Percentiles rank a stretch among this genome's conserved stretches.
phyloP scores from a whole-genome alignment of 352 stramenopile genomes.

The Phytophthora melonis region DNA sequence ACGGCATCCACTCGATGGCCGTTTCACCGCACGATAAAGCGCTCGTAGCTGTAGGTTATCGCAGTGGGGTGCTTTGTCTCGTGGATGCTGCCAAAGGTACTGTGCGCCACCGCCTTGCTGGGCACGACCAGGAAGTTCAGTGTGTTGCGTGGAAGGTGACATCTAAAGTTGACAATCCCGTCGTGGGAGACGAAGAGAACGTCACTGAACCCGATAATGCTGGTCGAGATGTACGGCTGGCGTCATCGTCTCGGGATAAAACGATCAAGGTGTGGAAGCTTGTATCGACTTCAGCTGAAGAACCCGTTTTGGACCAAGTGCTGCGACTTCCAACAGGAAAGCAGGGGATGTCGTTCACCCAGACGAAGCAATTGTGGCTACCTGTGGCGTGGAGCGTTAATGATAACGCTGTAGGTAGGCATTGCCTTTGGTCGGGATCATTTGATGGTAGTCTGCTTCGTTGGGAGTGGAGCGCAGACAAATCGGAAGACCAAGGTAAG shows the following conservation, averaged over 20 bases:
- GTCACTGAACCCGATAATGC: neutral
- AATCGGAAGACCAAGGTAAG: constrained; percentile 7
- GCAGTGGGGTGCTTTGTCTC: constrained; percentile 74
- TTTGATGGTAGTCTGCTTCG: constrained; percentile 72
- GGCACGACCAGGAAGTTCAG: constrained; percentile 83
- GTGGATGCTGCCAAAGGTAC: constrained; percentile 46
- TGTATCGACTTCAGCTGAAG: neutral
- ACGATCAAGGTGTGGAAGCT: constrained; percentile 73
- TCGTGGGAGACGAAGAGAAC: neutral
- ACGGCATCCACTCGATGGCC: constrained; percentile 66
- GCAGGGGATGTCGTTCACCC: constrained; percentile 66
- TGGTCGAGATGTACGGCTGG: constrained; percentile 44
- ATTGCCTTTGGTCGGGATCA: constrained; percentile 73
- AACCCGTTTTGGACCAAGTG: constrained; percentile 40
- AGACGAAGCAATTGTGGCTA: constrained; percentile 78
- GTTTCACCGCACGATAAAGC: constrained; percentile 58
- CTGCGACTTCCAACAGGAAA: constrained; percentile 70
- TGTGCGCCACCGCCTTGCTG: constrained; percentile 56
- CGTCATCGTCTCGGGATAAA: constrained; percentile 75
- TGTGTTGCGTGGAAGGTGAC: constrained; percentile 52
- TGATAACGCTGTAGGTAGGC: constrained; percentile 1
- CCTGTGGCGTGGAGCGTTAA: constrained; percentile 66
- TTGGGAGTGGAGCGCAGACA: constrained; percentile 58
- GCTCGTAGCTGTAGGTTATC: constrained; percentile 75
- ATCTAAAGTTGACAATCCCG: too few species aligned